A percentile compares a stretch with the other conserved stretches of the same genome.
Evolutionary conservation across 371 early-diverging fungal genomes (phyloP).

Genomic region (Mucor racemosus): DNA sequence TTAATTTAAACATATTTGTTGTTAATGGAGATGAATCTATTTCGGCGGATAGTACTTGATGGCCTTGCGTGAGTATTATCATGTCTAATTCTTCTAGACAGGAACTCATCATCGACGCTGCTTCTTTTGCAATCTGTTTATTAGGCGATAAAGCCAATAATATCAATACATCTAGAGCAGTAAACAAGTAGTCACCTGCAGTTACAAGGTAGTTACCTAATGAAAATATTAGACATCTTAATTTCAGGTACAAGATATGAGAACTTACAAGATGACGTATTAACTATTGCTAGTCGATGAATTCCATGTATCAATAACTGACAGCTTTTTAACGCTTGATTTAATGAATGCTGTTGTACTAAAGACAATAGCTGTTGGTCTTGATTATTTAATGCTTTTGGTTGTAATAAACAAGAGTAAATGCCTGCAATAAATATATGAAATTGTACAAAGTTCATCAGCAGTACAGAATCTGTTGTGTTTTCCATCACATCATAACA

Average conservation of each 20-base stretch:
- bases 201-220: constrained; percentile 14
- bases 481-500: constrained; percentile 11
- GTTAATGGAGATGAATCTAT: not conserved
- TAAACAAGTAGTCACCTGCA: constrained; percentile 5
- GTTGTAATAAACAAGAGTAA: constrained; percentile 20
- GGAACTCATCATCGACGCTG: not conserved
- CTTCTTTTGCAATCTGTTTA: constrained; percentile 7
- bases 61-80: not conserved
- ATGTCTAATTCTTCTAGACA: constrained; percentile 8
- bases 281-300: not conserved
- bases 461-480: not conserved
- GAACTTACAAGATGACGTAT: constrained; percentile 15
- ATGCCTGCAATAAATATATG: constrained; percentile 1
- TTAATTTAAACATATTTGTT: not conserved
- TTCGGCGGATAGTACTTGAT: not conserved
- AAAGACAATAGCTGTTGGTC: constrained; percentile 8
- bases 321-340: constrained; percentile 3
- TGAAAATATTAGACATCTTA: not conserved
- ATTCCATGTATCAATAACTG: constrained; percentile 12
- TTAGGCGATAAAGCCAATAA: constrained; percentile 2
- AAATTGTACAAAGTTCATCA: constrained; percentile 18
- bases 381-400: constrained; percentile 1
- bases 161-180: constrained; percentile 14
- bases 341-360: constrained; percentile 16
- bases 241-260: not conserved